phyloP scores from a whole-genome alignment of 2,329 filamentous ascomycete genomes.

The Periconia macrospinosa region DNA sequence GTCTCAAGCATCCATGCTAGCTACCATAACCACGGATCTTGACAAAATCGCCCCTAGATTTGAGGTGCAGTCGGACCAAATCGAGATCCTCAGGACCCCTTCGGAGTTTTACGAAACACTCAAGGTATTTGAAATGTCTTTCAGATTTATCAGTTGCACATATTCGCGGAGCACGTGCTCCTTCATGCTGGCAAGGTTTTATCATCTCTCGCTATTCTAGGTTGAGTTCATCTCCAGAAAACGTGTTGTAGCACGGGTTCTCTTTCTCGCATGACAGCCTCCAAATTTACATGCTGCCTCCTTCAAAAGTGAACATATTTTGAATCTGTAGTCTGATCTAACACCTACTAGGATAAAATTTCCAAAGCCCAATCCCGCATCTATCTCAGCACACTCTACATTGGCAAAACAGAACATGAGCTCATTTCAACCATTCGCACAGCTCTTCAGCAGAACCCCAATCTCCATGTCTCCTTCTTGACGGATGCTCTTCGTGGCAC shows the following conservation, averaged over 20 bases:
- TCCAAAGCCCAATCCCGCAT: slow-evolving; percentile 74
- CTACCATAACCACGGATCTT: slow-evolving; percentile 70
- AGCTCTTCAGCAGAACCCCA: slow-evolving; percentile 72
- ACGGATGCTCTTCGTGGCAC: slow-evolving; percentile 92
- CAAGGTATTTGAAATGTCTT: slow-evolving; percentile 62
- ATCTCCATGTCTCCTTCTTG: slow-evolving; percentile 81
- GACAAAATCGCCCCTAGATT: slow-evolving; percentile 92
- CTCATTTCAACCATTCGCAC: slow-evolving; percentile 77
- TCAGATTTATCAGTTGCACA: background rate
- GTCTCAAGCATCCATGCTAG: slow-evolving; percentile 59
- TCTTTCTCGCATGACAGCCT: no score
- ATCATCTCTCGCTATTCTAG: background rate
- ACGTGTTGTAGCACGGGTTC: no score
- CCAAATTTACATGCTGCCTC: no score
- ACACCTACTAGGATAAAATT: slow-evolving; percentile 64
- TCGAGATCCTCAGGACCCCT: slow-evolving; percentile 77
- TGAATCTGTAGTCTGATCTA: slow-evolving; percentile 5
- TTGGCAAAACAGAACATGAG: slow-evolving; percentile 90
- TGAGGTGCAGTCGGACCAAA: slow-evolving; percentile 77
- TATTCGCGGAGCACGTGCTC: background rate
- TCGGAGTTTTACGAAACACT: slow-evolving; percentile 88
- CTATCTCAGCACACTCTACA: slow-evolving; percentile 95
- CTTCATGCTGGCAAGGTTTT: background rate
- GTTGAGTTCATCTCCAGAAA: no score
- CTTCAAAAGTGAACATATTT: background rate